Percentiles rank a stretch among this genome's conserved stretches.
Evolutionary conservation across 75 land plant species (phyloP).

Genomic region (Gnetum montanum): DNA sequence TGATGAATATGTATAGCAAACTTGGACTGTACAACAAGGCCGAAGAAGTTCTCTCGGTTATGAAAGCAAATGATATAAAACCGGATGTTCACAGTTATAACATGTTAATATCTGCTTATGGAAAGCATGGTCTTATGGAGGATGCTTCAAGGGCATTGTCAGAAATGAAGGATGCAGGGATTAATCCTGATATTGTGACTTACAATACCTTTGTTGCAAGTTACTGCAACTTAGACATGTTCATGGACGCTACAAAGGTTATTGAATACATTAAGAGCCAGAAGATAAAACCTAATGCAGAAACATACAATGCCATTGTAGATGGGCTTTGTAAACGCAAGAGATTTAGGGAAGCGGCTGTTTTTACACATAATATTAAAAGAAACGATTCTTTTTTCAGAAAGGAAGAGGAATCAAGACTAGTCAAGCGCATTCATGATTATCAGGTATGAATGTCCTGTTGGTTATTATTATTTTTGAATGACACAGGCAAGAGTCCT

Average conservation of each 20-base stretch:
- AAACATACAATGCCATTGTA: constrained; percentile 61
- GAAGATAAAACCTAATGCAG: constrained; percentile 61
- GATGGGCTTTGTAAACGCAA: constrained; percentile 70
- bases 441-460: constrained; percentile 1
- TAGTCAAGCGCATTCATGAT: constrained; percentile 4
- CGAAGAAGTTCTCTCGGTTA: constrained; percentile 59
- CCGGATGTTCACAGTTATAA: constrained; percentile 81
- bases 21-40: constrained; percentile 48
- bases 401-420: constrained; percentile 1
- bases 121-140: constrained; percentile 69
- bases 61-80: constrained; percentile 44
- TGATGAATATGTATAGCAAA: constrained; percentile 86
- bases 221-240: constrained; percentile 66
- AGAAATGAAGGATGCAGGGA: constrained; percentile 56
- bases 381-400: constrained; percentile 20
- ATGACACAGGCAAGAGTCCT: too few species aligned
- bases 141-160: constrained; percentile 75
- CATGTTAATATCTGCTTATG: constrained; percentile 73
- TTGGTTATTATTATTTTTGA: background rate
- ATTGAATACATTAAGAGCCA: constrained; percentile 67
- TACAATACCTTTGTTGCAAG: constrained; percentile 72
- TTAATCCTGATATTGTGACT: constrained; percentile 68
- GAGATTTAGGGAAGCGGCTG: constrained; percentile 37
- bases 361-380: constrained; percentile 29
- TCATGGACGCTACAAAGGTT: constrained; percentile 69